A percentile compares a stretch with the other conserved stretches of the same genome.
These are phyloP conservation scores for Puccinia hordei DNA, from an alignment of 1,284 basidiomycete species.

Conservation along the genomic window DNA sequence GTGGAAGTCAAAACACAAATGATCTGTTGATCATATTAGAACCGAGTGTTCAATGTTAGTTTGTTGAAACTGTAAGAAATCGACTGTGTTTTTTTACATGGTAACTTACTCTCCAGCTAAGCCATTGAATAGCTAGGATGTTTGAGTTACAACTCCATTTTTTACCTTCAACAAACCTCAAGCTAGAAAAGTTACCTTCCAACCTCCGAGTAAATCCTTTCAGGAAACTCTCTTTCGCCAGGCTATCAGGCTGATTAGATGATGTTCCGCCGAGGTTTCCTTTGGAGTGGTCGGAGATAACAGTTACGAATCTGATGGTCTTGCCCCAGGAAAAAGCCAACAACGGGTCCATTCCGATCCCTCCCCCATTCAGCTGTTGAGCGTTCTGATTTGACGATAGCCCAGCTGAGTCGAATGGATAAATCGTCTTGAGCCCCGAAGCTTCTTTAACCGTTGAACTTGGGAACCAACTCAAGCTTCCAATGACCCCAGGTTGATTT, in stretches of 20 bases:
- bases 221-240: slow-evolving; percentile 33
- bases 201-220: slow-evolving; percentile 52
- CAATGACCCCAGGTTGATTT: slow-evolving; percentile 27
- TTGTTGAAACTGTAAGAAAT: background rate
- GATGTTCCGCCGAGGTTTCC: background rate
- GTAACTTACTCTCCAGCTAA: slow-evolving; percentile 57
- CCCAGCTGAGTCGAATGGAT: background rate
- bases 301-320: slow-evolving; percentile 38
- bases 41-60: background rate
- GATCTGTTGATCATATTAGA: slow-evolving; percentile 22
- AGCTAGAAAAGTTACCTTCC: slow-evolving; percentile 51
- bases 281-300: slow-evolving; percentile 28
- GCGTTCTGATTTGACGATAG: background rate
- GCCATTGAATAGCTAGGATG: slow-evolving; percentile 63
- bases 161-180: slow-evolving; percentile 58
- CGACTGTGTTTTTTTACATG: background rate
- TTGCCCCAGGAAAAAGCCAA: slow-evolving; percentile 47
- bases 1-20: slow-evolving; percentile 48
- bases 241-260: background rate
- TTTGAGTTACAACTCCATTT: slow-evolving; percentile 58
- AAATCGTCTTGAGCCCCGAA: background rate
- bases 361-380: background rate
- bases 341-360: slow-evolving; percentile 38
- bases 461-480: slow-evolving; percentile 49
- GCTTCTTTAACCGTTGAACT: slow-evolving; percentile 35